These are phyloP conservation scores for Sarocladiaceae sp. DNA, from an alignment of 2,329 filamentous ascomycete genomes.

Conservation along the genomic window DNA sequence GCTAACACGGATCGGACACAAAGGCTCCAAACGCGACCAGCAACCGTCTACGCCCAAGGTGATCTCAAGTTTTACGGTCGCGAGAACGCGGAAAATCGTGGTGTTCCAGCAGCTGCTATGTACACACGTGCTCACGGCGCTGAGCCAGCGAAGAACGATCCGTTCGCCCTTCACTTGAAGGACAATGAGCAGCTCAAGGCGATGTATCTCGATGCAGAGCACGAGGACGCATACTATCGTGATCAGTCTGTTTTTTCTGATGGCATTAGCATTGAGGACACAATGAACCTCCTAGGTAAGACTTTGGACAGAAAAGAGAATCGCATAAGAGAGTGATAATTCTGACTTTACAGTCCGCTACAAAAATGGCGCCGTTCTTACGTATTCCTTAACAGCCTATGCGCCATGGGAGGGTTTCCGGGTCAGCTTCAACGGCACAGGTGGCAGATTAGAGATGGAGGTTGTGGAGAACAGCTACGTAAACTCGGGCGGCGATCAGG, in stretches of 20 bases:
- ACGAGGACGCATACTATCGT: constrained; percentile 55
- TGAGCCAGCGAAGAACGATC: constrained; percentile 43
- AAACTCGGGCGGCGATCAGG: constrained; percentile 53
- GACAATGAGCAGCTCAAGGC: constrained; percentile 46
- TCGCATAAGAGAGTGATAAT: no score
- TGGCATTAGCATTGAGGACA: constrained; percentile 59
- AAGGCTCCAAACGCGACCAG: constrained; percentile 41
- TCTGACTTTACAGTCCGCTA: constrained; percentile 37
- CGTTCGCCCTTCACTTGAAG: constrained; percentile 52
- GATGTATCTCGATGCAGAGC: constrained; percentile 56
- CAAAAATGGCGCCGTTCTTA: constrained; percentile 48
- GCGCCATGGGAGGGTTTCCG: constrained; percentile 58
- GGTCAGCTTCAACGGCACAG: constrained; percentile 51
- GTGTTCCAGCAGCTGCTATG: constrained; percentile 24
- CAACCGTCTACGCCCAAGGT: constrained; percentile 52
- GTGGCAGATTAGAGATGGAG: constrained; percentile 53
- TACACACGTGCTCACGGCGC: constrained; percentile 45
- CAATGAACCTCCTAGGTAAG: constrained; percentile 46
- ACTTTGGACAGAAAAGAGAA: background rate
- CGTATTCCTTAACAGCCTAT: constrained; percentile 54
- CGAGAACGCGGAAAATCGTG: constrained; percentile 53
- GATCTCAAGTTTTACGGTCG: constrained; percentile 54
- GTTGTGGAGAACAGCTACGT: constrained; percentile 58
- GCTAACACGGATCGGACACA: background rate
- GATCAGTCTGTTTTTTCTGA: constrained; percentile 59